These are phyloP conservation scores for Colletotrichum sansevieriae DNA, from an alignment of 2,329 filamentous ascomycete species.

Conservation along the genomic window DNA sequence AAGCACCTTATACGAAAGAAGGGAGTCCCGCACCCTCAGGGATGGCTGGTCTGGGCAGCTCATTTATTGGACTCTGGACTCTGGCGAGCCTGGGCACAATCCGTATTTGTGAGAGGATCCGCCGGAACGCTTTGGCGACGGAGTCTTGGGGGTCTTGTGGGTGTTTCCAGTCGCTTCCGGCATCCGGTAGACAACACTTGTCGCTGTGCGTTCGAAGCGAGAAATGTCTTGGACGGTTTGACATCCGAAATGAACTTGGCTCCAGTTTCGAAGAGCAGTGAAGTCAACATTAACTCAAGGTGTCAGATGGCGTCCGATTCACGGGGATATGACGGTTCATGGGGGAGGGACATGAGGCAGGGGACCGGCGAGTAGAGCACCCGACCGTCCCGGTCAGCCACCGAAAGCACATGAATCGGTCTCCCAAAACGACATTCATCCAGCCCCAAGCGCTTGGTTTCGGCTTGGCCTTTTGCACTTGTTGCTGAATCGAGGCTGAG, in stretches of 20 bases:
- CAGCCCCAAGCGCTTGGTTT: conserved; percentile 19
- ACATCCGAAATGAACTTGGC: not conserved
- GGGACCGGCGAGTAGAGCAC: not conserved
- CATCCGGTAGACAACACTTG: conserved; percentile 9
- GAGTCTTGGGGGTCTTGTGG: conserved; percentile 23
- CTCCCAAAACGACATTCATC: not conserved
- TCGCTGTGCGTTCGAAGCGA: not conserved
- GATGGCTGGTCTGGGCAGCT: conserved; percentile 33
- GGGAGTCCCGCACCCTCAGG: conserved; percentile 28
- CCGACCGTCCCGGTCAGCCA: not conserved
- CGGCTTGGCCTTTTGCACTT: not conserved
- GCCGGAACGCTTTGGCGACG: conserved; percentile 14
- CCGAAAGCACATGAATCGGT: conserved; percentile 6
- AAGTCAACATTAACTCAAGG: conserved; percentile 15
- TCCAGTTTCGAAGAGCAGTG: not conserved
- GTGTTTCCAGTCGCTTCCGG: conserved; percentile 4
- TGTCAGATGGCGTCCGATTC: not conserved
- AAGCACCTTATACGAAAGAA: conserved; percentile 33
- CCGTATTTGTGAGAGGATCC: conserved; percentile 31
- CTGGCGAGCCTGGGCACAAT: conserved; percentile 31
- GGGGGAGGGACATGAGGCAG: not conserved
- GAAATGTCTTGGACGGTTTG: conserved; percentile 2
- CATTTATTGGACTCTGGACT: conserved; percentile 21
- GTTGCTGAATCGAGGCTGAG: conserved; percentile 10
- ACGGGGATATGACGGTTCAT: not conserved